A percentile compares a stretch with the other conserved stretches of the same genome.
phyloP scores from a whole-genome alignment of 306 rosid species.

The Vicia sativa region DNA sequence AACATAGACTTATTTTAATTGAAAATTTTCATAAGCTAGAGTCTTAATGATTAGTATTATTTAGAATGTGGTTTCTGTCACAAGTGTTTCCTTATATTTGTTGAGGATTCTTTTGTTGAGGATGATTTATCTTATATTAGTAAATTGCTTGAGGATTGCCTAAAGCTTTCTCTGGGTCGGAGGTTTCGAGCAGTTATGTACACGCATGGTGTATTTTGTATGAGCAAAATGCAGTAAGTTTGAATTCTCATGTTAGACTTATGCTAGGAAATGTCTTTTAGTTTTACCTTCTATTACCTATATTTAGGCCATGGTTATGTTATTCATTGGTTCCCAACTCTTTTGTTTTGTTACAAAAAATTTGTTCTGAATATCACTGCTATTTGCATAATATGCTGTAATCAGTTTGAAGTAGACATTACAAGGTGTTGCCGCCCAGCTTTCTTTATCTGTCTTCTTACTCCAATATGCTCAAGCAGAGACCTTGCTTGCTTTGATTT shows the following conservation, averaged over 20 bases:
- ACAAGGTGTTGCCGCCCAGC: slow-evolving; percentile 2
- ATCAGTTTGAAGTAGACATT: slow-evolving; percentile 8
- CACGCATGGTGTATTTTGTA: background rate
- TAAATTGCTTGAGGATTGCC: slow-evolving; percentile 8
- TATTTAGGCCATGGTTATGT: slow-evolving; percentile 1
- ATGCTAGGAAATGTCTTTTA: background rate
- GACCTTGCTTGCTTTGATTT: slow-evolving; percentile 28
- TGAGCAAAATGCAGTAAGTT: background rate
- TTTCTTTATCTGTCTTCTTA: slow-evolving; percentile 4
- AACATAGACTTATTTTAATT: background rate
- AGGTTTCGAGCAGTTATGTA: background rate
- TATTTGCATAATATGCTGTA: slow-evolving; percentile 27
- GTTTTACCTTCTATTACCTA: background rate
- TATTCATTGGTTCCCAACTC: background rate
- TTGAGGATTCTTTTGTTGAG: slow-evolving; percentile 5
- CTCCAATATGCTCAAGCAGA: slow-evolving; percentile 16
- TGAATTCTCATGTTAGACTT: background rate
- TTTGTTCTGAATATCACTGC: background rate
- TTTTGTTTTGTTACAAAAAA: background rate
- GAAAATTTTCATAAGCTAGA: background rate
- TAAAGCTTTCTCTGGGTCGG: slow-evolving; percentile 5
- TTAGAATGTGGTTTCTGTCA: slow-evolving; percentile 1
- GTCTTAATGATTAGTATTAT: background rate
- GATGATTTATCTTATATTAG: background rate
- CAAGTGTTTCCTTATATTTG: slow-evolving; percentile 13